Base-by-base conservation (phyloP, 306 rosid species). In the Cicer pinnatifidum region DNA sequence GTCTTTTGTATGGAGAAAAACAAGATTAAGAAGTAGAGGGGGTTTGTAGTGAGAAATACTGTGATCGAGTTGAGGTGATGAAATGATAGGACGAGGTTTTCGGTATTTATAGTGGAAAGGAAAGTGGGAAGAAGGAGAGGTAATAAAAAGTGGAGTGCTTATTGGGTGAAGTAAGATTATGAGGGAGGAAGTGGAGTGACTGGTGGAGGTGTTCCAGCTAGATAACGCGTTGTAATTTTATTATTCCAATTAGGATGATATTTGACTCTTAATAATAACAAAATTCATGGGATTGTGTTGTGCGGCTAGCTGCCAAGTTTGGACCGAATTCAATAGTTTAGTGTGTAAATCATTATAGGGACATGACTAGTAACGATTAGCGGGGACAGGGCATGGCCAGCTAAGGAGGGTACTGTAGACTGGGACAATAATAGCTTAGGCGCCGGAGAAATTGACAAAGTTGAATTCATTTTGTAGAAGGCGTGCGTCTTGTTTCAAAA, bases 151-250 rank as follows among this genome's bases (percentile, higher is more conserved):
- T 61, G 38, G 72, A 1, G 63, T 5, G 50, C 4, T 28, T 28
- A 46, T 35, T 10, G 7, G 23, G n/a, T 37, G 38, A 75, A 65
- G 67, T 66, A 45, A 75, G 41, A 66, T 56, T 9, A 45, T 41
- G 20, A 37, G 10, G 37, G 37, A 20, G 48, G 35, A 33, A 20
- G 35, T 33, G 44, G 16, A n/a, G 69, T n/a, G 48, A 28, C 8
- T 19, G 62, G n/a, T 19, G 39, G 11, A 47, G 50, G 33, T 28
- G 44, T 53, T 62, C 61, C 75, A 72, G 62, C 74, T 72, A 9
- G 53, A 17, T 54, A 56, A 17, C 73, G 83, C 47, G 83, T 71
- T 11, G 48, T 13, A 9, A 8, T 39, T 16, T 23, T 12, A 53
- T 5, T 6, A 19, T 28, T 45, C 6, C 41, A 72, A 40, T 13